Conservation (phyloP, 441 rosid species). For the Aleurites moluccanus region DNA sequence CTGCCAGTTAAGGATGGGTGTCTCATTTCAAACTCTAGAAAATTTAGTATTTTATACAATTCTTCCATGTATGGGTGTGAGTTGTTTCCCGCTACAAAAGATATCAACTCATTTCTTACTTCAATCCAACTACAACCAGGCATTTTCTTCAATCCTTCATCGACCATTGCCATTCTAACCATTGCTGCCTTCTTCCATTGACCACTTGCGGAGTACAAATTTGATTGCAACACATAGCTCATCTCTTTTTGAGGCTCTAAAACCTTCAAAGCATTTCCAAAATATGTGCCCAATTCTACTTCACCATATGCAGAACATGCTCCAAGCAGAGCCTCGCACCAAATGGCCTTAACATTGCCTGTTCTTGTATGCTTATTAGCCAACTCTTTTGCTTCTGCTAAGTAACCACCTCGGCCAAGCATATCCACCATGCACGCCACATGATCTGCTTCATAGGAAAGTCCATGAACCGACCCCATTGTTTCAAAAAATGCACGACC, state of each 20-base stretch:
- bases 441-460: constrained; percentile 54
- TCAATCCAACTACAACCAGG: constrained; percentile 89
- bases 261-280: constrained; percentile 38
- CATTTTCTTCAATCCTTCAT: constrained; percentile 58
- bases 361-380: constrained; percentile 29
- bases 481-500: constrained; percentile 46
- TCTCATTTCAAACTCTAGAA: constrained; percentile 47
- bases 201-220: constrained; percentile 58
- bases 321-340: constrained; percentile 59
- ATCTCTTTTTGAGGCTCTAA: constrained; percentile 50
- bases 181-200: constrained; percentile 76
- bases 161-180: constrained; percentile 48
- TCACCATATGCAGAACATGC: constrained; percentile 57
- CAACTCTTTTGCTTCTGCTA: constrained; percentile 59
- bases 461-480: constrained; percentile 46
- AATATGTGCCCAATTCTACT: constrained; percentile 38
- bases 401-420: constrained; percentile 68
- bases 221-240: constrained; percentile 61
- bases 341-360: constrained; percentile 21
- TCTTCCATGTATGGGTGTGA: constrained; percentile 36
- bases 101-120: constrained; percentile 46
- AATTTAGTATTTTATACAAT: constrained; percentile 28
- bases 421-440: constrained; percentile 71
- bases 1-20: constrained; percentile 24
- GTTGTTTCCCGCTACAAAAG: constrained; percentile 50